Evolutionary conservation across 495 filamentous ascomycete species (phyloP).

Genomic region (Talaromyces wortmannii): DNA sequence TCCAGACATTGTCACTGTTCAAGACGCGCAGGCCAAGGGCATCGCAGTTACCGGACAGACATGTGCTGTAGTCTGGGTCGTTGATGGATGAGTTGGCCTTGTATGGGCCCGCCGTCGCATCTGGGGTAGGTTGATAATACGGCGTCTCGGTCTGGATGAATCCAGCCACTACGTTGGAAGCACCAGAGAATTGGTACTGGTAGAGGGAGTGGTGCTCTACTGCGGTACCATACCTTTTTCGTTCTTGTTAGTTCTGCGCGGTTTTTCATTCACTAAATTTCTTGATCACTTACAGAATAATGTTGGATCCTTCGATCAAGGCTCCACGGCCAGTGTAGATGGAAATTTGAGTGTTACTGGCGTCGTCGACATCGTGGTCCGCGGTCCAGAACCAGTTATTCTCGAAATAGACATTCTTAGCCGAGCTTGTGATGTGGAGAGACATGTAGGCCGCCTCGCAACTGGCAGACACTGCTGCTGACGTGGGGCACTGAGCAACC

Average conservation of each 20-base stretch:
- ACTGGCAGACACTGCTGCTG: slow-evolving; percentile 20
- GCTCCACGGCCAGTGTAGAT: slow-evolving; percentile 65
- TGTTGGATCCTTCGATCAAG: slow-evolving; percentile 46
- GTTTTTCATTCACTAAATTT: not conserved
- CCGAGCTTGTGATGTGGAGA: slow-evolving; percentile 55
- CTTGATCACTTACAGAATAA: slow-evolving; percentile 46
- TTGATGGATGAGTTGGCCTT: slow-evolving; percentile 31
- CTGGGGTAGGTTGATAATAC: slow-evolving; percentile 60
- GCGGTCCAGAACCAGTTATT: slow-evolving; percentile 67
- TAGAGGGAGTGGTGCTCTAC: slow-evolving; percentile 75
- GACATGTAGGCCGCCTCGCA: slow-evolving; percentile 63
- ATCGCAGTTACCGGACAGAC: slow-evolving; percentile 48
- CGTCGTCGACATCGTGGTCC: slow-evolving; percentile 67
- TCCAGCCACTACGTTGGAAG: slow-evolving; percentile 63
- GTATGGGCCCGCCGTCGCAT: slow-evolving; percentile 52
- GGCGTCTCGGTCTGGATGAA: slow-evolving; percentile 83
- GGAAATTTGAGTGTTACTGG: slow-evolving; percentile 51
- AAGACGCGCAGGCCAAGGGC: slow-evolving; percentile 63
- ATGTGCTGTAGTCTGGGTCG: slow-evolving; percentile 52
- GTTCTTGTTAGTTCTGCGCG: not conserved
- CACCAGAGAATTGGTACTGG: slow-evolving; percentile 71
- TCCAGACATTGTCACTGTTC: slow-evolving; percentile 46
- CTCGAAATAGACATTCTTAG: slow-evolving; percentile 50
- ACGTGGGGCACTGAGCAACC: slow-evolving; percentile 42
- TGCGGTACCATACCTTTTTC: slow-evolving; percentile 52